Conservation (phyloP, 345 rosid genomes). For the Gossypium rotundifolium region DNA sequence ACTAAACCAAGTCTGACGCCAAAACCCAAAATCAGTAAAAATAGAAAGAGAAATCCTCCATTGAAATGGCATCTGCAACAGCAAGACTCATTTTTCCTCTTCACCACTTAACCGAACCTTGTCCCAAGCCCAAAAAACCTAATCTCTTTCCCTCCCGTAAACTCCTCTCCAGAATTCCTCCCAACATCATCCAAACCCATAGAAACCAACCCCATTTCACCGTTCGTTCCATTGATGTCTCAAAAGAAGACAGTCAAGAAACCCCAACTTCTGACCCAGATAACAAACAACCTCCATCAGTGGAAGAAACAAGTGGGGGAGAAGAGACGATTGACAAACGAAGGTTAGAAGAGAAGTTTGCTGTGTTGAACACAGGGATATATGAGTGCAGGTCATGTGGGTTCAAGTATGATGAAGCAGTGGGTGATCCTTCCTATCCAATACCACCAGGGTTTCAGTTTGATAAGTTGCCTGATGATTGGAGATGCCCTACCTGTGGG, state of each 20-base stretch:
- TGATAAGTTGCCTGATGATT: constrained; percentile 73
- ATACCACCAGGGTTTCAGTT: constrained; percentile 83
- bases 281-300: neutral
- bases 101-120: constrained; percentile 38
- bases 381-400: constrained; percentile 96
- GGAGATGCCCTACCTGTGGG: constrained; percentile 97
- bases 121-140: constrained; percentile 11
- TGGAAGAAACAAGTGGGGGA: constrained; percentile 8
- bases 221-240: constrained; percentile 51
- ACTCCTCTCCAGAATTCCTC: constrained; percentile 19
- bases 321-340: constrained; percentile 30
- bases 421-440: constrained; percentile 85
- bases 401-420: constrained; percentile 76
- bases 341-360: constrained; percentile 84
- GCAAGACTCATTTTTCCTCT: constrained; percentile 53
- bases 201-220: constrained; percentile 19
- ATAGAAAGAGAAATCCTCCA: neutral
- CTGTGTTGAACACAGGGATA: constrained; percentile 88
- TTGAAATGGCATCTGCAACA: constrained; percentile 65
- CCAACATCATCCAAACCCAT: constrained; percentile 9
- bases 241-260: constrained; percentile 66
- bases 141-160: constrained; percentile 19
- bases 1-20: neutral
- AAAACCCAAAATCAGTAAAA: neutral
- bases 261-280: constrained; percentile 30